phyloP scores from a whole-genome alignment of 768 basidiomycete species.

The Boletus fagicola region DNA sequence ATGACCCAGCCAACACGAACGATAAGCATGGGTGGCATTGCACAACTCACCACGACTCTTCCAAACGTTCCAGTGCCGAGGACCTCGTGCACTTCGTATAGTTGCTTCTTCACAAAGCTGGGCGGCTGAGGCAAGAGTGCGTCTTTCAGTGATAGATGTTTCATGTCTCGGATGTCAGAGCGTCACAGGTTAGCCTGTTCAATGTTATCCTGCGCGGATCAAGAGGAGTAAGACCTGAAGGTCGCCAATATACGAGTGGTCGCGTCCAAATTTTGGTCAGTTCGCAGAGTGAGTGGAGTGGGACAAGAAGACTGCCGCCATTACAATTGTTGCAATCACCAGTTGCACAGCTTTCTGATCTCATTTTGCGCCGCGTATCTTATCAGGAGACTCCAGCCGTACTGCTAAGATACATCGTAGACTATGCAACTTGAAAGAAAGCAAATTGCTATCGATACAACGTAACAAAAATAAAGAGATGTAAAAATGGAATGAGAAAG shows the following conservation, averaged over 20 bases:
- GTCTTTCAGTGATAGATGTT: constrained; percentile 46
- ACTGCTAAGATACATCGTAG: neutral
- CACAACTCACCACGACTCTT: constrained; percentile 70
- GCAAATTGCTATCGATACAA: constrained; percentile 4
- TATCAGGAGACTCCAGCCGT: constrained; percentile 11
- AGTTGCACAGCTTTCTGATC: constrained; percentile 16
- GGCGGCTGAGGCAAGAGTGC: constrained; percentile 78
- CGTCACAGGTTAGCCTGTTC: neutral
- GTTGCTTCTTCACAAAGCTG: constrained; percentile 83
- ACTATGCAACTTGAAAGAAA: neutral
- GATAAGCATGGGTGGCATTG: neutral
- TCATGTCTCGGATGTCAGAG: constrained; percentile 21
- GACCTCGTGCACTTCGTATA: constrained; percentile 67
- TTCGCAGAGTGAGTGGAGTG: constrained; percentile 2
- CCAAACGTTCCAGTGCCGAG: constrained; percentile 88
- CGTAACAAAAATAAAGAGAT: neutral
- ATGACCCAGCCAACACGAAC: neutral
- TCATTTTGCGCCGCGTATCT: constrained; percentile 12
- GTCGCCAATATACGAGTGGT: neutral
- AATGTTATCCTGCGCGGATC: neutral
- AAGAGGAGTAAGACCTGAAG: neutral
- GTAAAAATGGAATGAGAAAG: neutral
- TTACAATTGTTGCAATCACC: neutral
- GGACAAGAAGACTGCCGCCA: neutral
- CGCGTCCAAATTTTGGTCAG: neutral